Evolutionary conservation across 2,329 filamentous ascomycete genomes (phyloP), one percentile per base, ranked within the genome.

Genomic region (Sphaerulina vaccinii): DNA sequence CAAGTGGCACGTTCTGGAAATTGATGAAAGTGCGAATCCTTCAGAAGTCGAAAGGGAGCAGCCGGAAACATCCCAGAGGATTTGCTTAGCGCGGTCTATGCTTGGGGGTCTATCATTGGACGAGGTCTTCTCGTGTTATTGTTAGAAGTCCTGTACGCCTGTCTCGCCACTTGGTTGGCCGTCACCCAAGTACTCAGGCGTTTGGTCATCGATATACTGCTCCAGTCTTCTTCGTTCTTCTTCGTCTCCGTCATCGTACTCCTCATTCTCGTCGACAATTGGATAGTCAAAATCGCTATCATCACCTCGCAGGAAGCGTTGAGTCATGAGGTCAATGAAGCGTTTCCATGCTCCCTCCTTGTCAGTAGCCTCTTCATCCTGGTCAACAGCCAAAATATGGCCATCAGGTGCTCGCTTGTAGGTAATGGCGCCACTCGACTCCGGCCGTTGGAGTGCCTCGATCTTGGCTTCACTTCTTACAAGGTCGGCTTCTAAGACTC

Each of bases 231-330:
- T 83, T n/a, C 76, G 71, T 56, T 78, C 77, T 58, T 80, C 77
- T 73, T 81, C 75, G 65, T 78, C 69, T 75, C 71, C 67, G 69
- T 85, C 82, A 66, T 95, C 89, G 50, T 83, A 85, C 16, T 84
- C 83, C 23, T 90, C 84, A 63, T 87, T 84, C 29, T 74, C 73
- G 65, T 96, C 90, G 4, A 95, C 85, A 2, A 58, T 62, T 1
- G 63, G 68, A 65, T 95, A 96, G 55, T 92, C 85, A 62, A 95
- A 92, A 41, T 95, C 89, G 1, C 79, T 76, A 64, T 95, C 90
- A 5, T 79, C 78, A 0, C 90, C 90, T 16, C 78, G 73, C 23
- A 96, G 70, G 63, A 96, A 96, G 29, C 90, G 79, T 61, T 85
- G 75, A 27, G 81, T 79, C 73, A 95, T 82, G 62, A 86, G 87